Conservation (phyloP, 257 asterid genomes). For the Rhazya stricta region DNA sequence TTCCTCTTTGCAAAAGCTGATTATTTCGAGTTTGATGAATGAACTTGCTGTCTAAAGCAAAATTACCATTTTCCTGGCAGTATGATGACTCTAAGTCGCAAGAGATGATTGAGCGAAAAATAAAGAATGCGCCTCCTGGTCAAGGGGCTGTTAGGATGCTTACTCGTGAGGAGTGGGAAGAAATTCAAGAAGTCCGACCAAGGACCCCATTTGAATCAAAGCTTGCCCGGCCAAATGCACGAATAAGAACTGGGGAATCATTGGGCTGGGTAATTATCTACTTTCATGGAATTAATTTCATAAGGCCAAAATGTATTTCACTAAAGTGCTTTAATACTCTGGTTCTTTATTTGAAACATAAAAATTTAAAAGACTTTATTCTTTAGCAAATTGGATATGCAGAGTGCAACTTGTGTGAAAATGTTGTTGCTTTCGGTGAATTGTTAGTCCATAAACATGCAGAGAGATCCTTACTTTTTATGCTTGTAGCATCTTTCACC, state of each 20-base stretch:
- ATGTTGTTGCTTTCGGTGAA: neutral
- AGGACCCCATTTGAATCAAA: constrained; percentile 88
- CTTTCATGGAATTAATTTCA: neutral
- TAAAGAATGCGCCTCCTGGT: constrained; percentile 82
- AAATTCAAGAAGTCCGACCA: constrained; percentile 61
- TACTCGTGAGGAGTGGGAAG: constrained; percentile 86
- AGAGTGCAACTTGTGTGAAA: neutral
- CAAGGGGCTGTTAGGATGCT: constrained; percentile 93
- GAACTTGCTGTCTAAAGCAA: neutral
- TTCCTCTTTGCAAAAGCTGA: neutral
- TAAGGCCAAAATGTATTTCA: neutral
- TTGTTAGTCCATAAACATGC: neutral
- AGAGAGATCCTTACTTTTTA: neutral
- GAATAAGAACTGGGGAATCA: constrained; percentile 33
- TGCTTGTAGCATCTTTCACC: neutral
- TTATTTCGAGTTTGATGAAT: neutral
- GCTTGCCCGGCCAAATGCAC: constrained; percentile 66
- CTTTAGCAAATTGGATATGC: neutral
- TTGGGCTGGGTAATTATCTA: constrained; percentile 25
- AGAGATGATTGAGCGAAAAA: constrained; percentile 63
- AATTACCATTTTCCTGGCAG: constrained; percentile 36
- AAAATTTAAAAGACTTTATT: neutral
- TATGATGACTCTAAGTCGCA: constrained; percentile 67
- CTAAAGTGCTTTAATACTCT: neutral
- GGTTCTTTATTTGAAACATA: neutral